Percentiles rank a stretch among this genome's conserved stretches.
Evolutionary conservation across 1,284 basidiomycete species (phyloP).

Genomic region (Malassezia caprae): DNA sequence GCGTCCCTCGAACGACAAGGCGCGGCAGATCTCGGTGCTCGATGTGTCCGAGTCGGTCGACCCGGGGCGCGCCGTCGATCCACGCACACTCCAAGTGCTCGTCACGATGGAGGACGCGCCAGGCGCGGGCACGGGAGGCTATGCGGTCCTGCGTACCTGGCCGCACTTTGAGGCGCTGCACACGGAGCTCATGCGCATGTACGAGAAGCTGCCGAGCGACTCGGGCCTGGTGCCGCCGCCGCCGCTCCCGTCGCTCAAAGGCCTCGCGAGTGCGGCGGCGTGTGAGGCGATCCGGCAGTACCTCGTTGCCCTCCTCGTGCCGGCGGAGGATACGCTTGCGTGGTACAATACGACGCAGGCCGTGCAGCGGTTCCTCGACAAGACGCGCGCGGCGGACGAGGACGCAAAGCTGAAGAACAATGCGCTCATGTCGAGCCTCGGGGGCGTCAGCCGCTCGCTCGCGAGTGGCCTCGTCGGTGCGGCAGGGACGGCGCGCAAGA

Average conservation of each 20-base stretch:
- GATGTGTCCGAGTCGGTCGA: conserved; percentile 38
- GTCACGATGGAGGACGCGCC: conserved; percentile 33
- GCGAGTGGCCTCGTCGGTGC: conserved; percentile 34
- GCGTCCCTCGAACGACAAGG: neutral
- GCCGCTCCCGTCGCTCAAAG: conserved; percentile 25
- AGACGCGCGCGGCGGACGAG: conserved; percentile 29
- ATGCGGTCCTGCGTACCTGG: conserved; percentile 38
- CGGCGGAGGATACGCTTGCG: conserved; percentile 11
- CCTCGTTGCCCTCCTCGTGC: conserved; percentile 25
- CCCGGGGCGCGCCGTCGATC: conserved; percentile 23
- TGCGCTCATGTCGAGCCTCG: conserved; percentile 15
- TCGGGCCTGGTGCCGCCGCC: conserved; percentile 22
- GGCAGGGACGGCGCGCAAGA: conserved; percentile 30
- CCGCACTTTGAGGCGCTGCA: conserved; percentile 40
- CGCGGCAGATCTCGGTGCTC: conserved; percentile 9
- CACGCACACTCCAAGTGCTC: conserved; percentile 34
- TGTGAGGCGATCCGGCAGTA: conserved; percentile 30
- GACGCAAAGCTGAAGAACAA: conserved; percentile 16
- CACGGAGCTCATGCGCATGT: conserved; percentile 26
- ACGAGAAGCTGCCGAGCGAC: conserved; percentile 12
- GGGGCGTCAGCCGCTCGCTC: conserved; percentile 29
- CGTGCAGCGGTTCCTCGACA: conserved; percentile 35
- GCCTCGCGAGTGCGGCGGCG: conserved; percentile 22
- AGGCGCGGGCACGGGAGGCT: conserved; percentile 26
- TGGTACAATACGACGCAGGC: conserved; percentile 18